These are phyloP conservation scores for Raddia distichophylla DNA, from an alignment of 176 grass and related monocot genomes.

Conservation along the genomic window DNA sequence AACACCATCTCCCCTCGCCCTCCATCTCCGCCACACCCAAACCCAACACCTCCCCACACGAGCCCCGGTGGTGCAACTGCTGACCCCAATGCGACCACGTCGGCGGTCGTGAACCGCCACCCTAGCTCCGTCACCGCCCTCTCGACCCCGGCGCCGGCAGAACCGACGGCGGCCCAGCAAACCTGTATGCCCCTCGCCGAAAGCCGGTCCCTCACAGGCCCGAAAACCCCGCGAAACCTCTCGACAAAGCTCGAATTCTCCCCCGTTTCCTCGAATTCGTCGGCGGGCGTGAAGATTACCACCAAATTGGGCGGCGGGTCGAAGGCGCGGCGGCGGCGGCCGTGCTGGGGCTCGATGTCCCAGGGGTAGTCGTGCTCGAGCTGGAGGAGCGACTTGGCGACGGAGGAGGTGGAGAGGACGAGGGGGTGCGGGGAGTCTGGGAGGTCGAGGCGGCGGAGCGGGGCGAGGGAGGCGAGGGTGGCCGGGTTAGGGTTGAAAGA, in stretches of 20 bases:
- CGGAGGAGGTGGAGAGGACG: constrained; percentile 40
- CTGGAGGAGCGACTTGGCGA: constrained; percentile 70
- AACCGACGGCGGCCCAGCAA: constrained; percentile 51
- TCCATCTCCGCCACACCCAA: constrained; percentile 24
- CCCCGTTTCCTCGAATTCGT: constrained; percentile 40
- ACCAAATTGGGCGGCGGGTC: constrained; percentile 58
- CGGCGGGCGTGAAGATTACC: constrained; percentile 48
- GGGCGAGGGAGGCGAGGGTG: constrained; percentile 55
- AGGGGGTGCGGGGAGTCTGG: constrained; percentile 9
- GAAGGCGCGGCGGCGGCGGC: constrained; percentile 31
- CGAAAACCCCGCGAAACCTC: constrained; percentile 45
- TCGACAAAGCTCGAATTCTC: not conserved
- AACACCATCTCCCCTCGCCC: constrained; percentile 51
- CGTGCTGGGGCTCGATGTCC: constrained; percentile 43
- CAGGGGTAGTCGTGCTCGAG: constrained; percentile 76
- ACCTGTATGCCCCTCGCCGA: constrained; percentile 49
- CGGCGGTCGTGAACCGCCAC: constrained; percentile 52
- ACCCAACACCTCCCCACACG: constrained; percentile 50
- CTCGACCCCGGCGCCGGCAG: constrained; percentile 4
- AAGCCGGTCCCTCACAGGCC: constrained; percentile 54
- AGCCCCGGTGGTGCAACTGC: constrained; percentile 46
- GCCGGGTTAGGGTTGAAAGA: constrained; percentile 60
- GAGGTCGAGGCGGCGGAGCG: constrained; percentile 44
- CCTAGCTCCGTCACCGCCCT: constrained; percentile 56
- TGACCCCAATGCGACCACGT: constrained; percentile 57